Percentiles rank a stretch among this genome's conserved stretches.
These are phyloP conservation scores for Cadophora gregata DNA, from an alignment of 2,329 filamentous ascomycete species.

Conservation along the genomic window DNA sequence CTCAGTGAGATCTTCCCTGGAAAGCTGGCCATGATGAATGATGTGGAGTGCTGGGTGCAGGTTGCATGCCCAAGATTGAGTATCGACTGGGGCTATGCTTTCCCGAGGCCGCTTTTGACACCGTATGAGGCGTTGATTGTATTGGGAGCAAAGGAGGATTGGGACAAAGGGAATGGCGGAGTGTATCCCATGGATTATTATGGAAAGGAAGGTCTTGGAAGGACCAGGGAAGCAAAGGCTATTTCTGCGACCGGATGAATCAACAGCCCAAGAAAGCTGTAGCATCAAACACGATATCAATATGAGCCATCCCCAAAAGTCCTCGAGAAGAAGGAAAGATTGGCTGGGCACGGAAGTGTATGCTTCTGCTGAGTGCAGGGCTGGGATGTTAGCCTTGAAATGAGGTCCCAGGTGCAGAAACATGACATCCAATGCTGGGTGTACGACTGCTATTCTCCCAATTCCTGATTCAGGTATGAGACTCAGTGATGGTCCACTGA, in stretches of 20 bases:
- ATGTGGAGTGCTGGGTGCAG: conserved; percentile 98
- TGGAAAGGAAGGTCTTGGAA: conserved; percentile 85
- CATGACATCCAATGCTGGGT: too few relatives aligned
- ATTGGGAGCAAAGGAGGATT: conserved; percentile 79
- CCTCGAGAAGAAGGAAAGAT: background rate
- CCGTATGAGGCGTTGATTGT: conserved; percentile 95
- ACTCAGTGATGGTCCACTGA: too few relatives aligned
- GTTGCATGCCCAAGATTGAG: conserved; percentile 95
- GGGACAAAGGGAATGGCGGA: conserved; percentile 64
- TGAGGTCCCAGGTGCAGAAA: too few relatives aligned
- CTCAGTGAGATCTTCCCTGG: conserved; percentile 96
- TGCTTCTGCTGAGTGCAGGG: too few relatives aligned
- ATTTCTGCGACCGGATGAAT: conserved; percentile 33
- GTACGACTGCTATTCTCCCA: too few relatives aligned
- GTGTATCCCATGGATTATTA: conserved; percentile 99
- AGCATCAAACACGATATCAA: background rate
- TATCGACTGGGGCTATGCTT: conserved; percentile 99
- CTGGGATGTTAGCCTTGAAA: too few relatives aligned
- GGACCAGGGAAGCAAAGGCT: conserved; percentile 60
- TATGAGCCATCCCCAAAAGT: background rate
- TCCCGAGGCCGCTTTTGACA: conserved; percentile 84
- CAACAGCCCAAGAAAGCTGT: background rate
- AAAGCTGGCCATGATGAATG: conserved; percentile 89
- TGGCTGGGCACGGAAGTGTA: too few relatives aligned
- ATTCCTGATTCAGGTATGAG: too few relatives aligned